Evolutionary conservation across 129 eudicot genomes (phyloP).

Genomic region (Oenanthe sinensis): DNA sequence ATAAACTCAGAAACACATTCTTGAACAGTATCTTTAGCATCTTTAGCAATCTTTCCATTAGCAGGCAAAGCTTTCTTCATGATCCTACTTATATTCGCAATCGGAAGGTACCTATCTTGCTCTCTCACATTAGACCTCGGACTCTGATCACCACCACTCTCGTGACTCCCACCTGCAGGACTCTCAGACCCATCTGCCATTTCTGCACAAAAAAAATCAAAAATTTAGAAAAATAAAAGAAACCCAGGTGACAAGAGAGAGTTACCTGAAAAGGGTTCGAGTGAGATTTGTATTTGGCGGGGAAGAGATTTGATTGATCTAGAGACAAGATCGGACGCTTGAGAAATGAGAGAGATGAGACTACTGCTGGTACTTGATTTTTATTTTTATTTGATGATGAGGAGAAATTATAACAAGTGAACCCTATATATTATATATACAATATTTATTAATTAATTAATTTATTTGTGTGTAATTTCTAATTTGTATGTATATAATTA

Average conservation of each 20-base stretch:
- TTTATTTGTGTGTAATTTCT: too few relatives aligned
- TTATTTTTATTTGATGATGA: neutral
- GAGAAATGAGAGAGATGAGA: neutral
- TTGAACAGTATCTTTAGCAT: conserved; percentile 75
- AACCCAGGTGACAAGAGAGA: neutral
- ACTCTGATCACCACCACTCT: conserved; percentile 69
- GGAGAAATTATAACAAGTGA: neutral
- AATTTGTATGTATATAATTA: neutral
- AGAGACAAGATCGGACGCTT: conserved; percentile 8
- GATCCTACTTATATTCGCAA: conserved; percentile 68
- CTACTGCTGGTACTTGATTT: neutral
- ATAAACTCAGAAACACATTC: conserved; percentile 79
- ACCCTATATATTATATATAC: neutral
- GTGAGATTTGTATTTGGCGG: conserved; percentile 7
- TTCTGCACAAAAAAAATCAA: conserved; percentile 20
- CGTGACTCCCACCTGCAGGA: conserved; percentile 57
- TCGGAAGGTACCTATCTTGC: conserved; percentile 63
- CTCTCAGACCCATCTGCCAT: conserved; percentile 49
- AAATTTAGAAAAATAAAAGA: neutral
- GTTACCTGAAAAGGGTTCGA: neutral
- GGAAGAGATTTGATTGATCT: neutral
- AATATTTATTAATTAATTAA: too few relatives aligned
- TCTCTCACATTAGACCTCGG: conserved; percentile 60
- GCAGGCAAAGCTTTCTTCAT: conserved; percentile 75
- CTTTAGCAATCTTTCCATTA: conserved; percentile 66